phyloP scores from a whole-genome alignment of 768 basidiomycete genomes.

The Kwoniella mangroviensis region DNA sequence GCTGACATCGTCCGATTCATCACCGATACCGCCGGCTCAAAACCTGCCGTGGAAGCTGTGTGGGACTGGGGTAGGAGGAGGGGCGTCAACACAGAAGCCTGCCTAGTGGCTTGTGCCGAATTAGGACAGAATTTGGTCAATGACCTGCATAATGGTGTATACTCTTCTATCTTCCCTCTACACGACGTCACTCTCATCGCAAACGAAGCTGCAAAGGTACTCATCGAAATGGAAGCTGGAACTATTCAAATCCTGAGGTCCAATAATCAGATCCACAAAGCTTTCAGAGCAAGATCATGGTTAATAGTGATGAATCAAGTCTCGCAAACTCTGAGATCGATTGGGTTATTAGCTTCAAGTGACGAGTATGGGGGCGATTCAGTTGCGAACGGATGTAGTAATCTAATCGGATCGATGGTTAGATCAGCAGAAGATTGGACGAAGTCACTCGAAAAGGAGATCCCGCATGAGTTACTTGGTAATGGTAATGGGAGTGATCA shows the following conservation, averaged over 20 bases:
- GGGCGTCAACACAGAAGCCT: constrained; percentile 36
- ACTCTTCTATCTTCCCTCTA: constrained; percentile 29
- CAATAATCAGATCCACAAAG: constrained; percentile 10
- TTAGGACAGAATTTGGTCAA: constrained; percentile 25
- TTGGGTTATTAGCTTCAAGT: constrained; percentile 12
- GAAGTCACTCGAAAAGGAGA: constrained; percentile 25
- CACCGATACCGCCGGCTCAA: constrained; percentile 8
- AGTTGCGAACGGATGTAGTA: constrained; percentile 44
- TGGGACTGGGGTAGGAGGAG: constrained; percentile 43
- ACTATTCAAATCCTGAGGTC: constrained; percentile 24
- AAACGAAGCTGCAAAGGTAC: constrained; percentile 39
- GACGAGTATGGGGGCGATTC: constrained; percentile 27
- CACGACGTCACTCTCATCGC: constrained; percentile 38
- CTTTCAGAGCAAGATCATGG: constrained; percentile 28
- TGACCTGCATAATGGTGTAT: neutral
- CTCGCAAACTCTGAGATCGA: constrained; percentile 19
- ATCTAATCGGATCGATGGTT: constrained; percentile 46
- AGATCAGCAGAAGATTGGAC: constrained; percentile 41
- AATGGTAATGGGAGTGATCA: neutral
- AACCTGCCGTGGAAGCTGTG: constrained; percentile 28
- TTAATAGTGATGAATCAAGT: constrained; percentile 28
- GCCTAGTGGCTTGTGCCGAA: constrained; percentile 29
- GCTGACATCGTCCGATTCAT: constrained; percentile 40
- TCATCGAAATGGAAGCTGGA: constrained; percentile 48
- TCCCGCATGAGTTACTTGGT: neutral